Base-by-base conservation (phyloP, 129 eudicot species). In the Helichrysum umbraculigerum region DNA sequence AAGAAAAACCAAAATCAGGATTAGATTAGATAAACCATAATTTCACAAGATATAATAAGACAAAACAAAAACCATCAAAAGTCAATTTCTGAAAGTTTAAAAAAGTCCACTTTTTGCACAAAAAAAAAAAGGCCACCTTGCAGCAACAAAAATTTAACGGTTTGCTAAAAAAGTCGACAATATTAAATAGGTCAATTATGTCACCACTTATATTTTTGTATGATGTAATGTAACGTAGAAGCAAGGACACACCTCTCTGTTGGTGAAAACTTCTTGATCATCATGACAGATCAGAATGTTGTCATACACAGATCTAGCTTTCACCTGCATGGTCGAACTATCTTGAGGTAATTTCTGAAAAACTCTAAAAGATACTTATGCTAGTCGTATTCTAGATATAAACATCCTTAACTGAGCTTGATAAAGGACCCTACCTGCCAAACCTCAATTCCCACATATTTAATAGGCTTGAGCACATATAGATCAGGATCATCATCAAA, bases 401-500 rank as follows among this genome's bases (percentile, higher is more conserved):
- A n/a, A 8, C 70, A 34, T 57, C 42, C 16, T 62, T 54, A 30
- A 71, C 63, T 59, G 33, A 76, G 81, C 33, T 58, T 22, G 17
- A 68, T 57, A 75, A 47, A 34, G 61, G 54, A 56, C 65, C 72
- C 29, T 80, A 91, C 99, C 97, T 95, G 99, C 99, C 99, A 95
- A 68, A 95, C 92, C 81, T 95, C 99, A 25, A 95, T 87, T 19
- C 99, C 99, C 33, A 95, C 94, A 80, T 95, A 91, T 66, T 89
- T 91, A 65, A 91, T 89, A 34, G 99, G 94, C 83, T 88, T 95
- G 65, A 95, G 83, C 61, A 95, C 99, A 82, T 95, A 95, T 50
- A 95, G 88, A 73, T 95, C 99, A 64, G 99, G 99, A 68, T 95
- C 99, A 76, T 95, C 99, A 87, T 95, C 99, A 74, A 95, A 95